Conservation (phyloP, 352 stramenopile species). For the Globisporangium radiosum region DNA sequence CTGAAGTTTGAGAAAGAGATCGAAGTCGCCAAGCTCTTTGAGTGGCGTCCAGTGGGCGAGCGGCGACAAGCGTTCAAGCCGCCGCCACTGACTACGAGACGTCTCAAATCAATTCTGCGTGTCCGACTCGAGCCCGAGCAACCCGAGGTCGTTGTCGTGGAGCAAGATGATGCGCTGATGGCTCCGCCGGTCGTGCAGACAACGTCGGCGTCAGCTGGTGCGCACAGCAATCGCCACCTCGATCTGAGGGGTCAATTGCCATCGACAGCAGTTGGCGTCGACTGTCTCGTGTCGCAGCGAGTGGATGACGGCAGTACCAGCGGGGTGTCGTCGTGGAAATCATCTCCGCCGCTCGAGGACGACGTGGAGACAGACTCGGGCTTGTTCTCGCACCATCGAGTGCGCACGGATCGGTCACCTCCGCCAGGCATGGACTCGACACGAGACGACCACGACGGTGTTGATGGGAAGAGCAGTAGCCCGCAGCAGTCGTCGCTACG, state of each 20-base stretch:
- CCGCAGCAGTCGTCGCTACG: neutral
- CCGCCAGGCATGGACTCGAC: slow-evolving; percentile 68
- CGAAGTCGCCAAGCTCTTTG: slow-evolving; percentile 50
- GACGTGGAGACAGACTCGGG: neutral
- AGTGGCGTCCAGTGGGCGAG: slow-evolving; percentile 3
- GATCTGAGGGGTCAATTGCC: neutral
- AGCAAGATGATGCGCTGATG: slow-evolving; percentile 48
- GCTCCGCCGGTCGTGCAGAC: slow-evolving; percentile 43
- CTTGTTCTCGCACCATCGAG: slow-evolving; percentile 17
- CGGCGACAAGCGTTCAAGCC: neutral
- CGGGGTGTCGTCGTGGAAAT: neutral
- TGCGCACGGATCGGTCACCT: slow-evolving; percentile 57
- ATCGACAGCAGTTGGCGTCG: neutral
- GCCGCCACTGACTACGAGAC: slow-evolving; percentile 22
- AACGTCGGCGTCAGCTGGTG: slow-evolving; percentile 6
- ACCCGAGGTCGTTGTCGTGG: slow-evolving; percentile 29
- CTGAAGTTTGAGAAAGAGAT: slow-evolving; percentile 55
- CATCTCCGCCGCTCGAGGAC: neutral
- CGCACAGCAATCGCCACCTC: neutral
- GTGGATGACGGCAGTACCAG: neutral
- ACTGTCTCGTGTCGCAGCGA: neutral
- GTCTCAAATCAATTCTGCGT: slow-evolving; percentile 23
- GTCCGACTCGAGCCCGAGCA: slow-evolving; percentile 19
- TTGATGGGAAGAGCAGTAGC: neutral
- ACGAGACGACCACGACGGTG: slow-evolving; percentile 30